Base-by-base conservation (phyloP, 805 yeast species). In the Ogataea henricii region DNA sequence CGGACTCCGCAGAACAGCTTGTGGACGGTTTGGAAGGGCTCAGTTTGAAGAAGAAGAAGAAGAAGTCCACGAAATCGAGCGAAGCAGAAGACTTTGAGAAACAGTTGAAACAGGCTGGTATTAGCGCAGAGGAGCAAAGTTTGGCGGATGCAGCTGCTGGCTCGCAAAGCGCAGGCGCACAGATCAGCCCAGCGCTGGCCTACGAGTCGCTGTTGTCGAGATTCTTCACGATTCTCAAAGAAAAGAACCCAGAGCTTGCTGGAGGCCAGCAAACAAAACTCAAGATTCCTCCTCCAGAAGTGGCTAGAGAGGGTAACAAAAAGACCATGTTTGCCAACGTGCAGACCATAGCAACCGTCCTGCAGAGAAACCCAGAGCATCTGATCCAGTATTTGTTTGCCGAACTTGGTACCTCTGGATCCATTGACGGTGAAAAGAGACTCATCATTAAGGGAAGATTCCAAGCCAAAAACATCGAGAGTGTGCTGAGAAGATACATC, bases 321-420 rank as follows among this genome's bases (percentile, higher is more conserved):
- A 94, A 91, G 81, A 90, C 99, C 13, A 82, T 91, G 64, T 94
- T 94, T 67, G 90, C 97, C 56, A 94, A 94, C 71, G 91, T 94
- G 57, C 96, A 91, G 74, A 96, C 88, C 63, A 94, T 94, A 60
- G 81, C 96, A 54, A 88, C 88, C 59, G 94, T 90, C 48, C 79
- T 94, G 76, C 97, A 94, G 72, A 85, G 99, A 76, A 87, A 90
- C 46, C 94, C 96, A 58, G 99, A 94, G 65, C 99, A 94, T 73
- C 83, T 94, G 56, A 94, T 94, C 70, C 97, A 90, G 75, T 94
- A 87, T 72, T 73, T 94, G 71, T 94, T 94, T 73, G 97, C 98
- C 1, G 99, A 94, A 76, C 79, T 94, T 80, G 99, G 99, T 84
- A 94, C 99, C 17, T 89, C 98, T 2, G 99, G 99, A 66, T 91